Percentiles rank a stretch among this genome's conserved stretches.
Evolutionary conservation across 2,329 filamentous ascomycete species (phyloP).

Genomic region (Cryoendolithus antarcticus): DNA sequence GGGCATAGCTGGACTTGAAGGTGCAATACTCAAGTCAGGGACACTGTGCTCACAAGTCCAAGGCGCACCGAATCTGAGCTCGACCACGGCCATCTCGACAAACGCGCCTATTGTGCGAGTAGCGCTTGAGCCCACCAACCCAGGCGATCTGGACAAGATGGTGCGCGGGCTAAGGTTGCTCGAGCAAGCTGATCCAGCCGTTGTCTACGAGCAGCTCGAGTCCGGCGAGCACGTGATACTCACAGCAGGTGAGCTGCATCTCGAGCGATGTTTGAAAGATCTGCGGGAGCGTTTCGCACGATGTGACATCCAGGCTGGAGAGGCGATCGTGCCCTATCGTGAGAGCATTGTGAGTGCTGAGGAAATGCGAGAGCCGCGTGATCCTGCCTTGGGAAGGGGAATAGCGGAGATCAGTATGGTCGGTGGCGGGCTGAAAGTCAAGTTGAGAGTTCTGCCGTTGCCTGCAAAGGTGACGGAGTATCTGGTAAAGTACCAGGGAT

Average conservation of each 20-base stretch:
- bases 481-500: conserved; percentile 63
- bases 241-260: conserved; percentile 85
- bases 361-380: conserved; percentile 82
- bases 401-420: conserved; percentile 62
- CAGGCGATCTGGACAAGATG: conserved; percentile 88
- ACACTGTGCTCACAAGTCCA: conserved; percentile 81
- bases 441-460: conserved; percentile 65
- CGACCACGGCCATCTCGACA: conserved; percentile 65
- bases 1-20: conserved; percentile 83
- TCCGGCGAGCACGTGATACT: conserved; percentile 92
- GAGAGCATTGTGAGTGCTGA: conserved; percentile 75
- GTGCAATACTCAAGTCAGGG: conserved; percentile 87
- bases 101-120: conserved; percentile 76
- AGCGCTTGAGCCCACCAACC: conserved; percentile 81
- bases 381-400: conserved; percentile 77
- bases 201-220: conserved; percentile 83
- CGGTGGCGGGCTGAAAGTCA: conserved; percentile 74
- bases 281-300: conserved; percentile 82
- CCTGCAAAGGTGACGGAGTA: conserved; percentile 73
- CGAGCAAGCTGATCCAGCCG: conserved; percentile 90
- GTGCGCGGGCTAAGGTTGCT: conserved; percentile 74
- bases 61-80: conserved; percentile 81
- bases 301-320: conserved; percentile 88
- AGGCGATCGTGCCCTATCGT: conserved; percentile 88
- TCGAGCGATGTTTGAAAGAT: conserved; percentile 89